Base-by-base conservation (phyloP, 2,329 filamentous ascomycete species). In the Colletotrichum orchidophilum region DNA sequence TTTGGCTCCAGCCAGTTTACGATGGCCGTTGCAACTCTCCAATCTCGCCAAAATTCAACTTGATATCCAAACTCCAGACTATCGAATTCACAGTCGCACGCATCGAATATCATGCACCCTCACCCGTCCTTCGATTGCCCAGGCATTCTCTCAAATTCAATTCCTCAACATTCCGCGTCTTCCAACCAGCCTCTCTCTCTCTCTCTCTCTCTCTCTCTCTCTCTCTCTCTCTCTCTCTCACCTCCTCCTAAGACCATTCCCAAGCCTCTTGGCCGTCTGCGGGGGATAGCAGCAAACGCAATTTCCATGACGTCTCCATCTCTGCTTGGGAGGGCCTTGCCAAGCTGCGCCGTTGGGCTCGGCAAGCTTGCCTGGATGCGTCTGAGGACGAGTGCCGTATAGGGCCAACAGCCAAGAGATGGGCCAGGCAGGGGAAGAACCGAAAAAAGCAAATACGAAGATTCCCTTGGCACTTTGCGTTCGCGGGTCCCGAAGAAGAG, bases 321-420 rank as follows among this genome's bases (percentile, higher is more conserved):
- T 63, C 31, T 57, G 50, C 35, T 60, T 46, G 26, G 15, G 24
- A 31, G 7, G 7, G 15, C 58, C 42, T 21, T 55, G 68, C 68
- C 68, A 71, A 71, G 68, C 39, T 58, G 52, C 63, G 21, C 64
- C 57, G 52, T 71, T 53, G 58, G 26, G 42, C 58, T 61, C 42
- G 58, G 58, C 58, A 29, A 12, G 42, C 42, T 61, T 33, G 15
- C 9, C 29, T 39, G 58, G 39, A 50, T 61, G n/a, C 26, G 27
- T 61, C 58, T 39, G 58, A 61, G 13, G 15, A 49, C 27, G n/a
- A 50, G 21, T n/a, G 42, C 27, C 39, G 39, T 49, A 61, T 49
- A 12, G 26, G 58, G 26, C 46, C n/a, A 29, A 33, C 12, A 50
- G 58, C 58, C 58, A 50, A 50, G 58, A 61, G 12, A 46, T n/a